Evolutionary conservation across 169 alveolate species (phyloP).

Genomic region (Plasmodium yoelii): DNA sequence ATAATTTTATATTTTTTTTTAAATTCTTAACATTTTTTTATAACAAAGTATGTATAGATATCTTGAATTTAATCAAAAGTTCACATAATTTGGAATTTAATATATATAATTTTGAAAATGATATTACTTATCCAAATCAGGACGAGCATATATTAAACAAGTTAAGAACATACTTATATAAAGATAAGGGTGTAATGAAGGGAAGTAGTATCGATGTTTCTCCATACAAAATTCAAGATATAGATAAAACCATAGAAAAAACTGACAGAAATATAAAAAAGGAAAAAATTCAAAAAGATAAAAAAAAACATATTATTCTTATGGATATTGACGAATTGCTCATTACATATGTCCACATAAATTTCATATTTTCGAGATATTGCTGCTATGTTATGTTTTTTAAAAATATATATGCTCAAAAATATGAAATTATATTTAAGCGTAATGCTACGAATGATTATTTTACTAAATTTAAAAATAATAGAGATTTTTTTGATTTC

Average conservation of each 20-base stretch:
- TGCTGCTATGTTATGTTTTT: conserved; percentile 68
- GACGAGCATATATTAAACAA: conserved; percentile 3
- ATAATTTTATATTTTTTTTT: conserved; percentile 48
- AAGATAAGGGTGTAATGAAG: not conserved
- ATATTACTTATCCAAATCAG: not conserved
- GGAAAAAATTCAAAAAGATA: not conserved
- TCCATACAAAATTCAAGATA: not conserved
- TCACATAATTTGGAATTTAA: conserved; percentile 58
- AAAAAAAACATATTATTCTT: conserved; percentile 25
- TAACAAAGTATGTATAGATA: conserved; percentile 63
- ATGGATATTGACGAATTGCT: conserved; percentile 73
- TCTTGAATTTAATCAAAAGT: conserved; percentile 20
- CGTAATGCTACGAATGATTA: conserved; percentile 19
- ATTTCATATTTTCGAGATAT: conserved; percentile 58
- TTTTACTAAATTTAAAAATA: conserved; percentile 45
- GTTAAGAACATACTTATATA: conserved; percentile 13
- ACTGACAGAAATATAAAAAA: conserved; percentile 4
- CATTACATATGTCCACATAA: conserved; percentile 63
- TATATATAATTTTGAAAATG: conserved; percentile 21
- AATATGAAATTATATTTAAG: conserved; percentile 51
- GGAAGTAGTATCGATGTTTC: not conserved
- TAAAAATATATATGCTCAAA: conserved; percentile 70
- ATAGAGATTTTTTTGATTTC: conserved; percentile 56
- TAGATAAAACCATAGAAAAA: not conserved
- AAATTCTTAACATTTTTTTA: conserved; percentile 26